Evolutionary conservation across 306 rosid species (phyloP), one percentile per base, ranked within the genome.

Genomic region (Prunus mira): DNA sequence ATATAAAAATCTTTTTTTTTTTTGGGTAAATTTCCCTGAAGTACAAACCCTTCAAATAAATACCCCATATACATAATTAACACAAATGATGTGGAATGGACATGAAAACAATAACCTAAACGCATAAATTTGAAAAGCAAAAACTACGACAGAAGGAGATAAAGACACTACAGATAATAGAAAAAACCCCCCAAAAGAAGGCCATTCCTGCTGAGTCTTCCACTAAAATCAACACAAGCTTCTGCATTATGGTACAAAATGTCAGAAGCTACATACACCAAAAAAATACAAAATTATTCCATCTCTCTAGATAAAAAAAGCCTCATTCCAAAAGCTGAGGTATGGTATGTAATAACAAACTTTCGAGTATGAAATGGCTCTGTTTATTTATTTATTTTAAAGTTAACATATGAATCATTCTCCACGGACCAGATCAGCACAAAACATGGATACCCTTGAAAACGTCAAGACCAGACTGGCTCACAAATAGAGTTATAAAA

Each of bases 161-260:
- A 47, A 43, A 32, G 46, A 55, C 49, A 62, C 38, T 41, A 43
- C 28, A 41, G 71, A 66, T 60, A 38, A 57, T 61, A 58, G 57
- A 65, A 73, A 15, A 60, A 71, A 71, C 7, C 27, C n/a, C 49
- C 46, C 71, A 30, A 60, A 78, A 28, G 63, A 79, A 27, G 64
- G 73, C 61, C 70, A 41, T 72, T 72, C 57, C 60, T 55, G 69
- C 67, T 1, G 57, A 43, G 32, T 66, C 66, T 64, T 25, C 82
- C 45, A n/a, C 63, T 51, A 66, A 51, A 24, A 73, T 67, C 43
- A 73, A 74, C 43, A 54, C 80, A 41, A 56, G 13, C 68, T 71
- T 56, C 75, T 67, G 63, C 70, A 70, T 61, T 49, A 78, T 27
- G 54, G 25, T 70, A 43, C 71, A 70, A 20, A 20, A 49, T 5